Evolutionary conservation across 495 filamentous ascomycete genomes (phyloP).

Genomic region (Mycothermus thermophilus): DNA sequence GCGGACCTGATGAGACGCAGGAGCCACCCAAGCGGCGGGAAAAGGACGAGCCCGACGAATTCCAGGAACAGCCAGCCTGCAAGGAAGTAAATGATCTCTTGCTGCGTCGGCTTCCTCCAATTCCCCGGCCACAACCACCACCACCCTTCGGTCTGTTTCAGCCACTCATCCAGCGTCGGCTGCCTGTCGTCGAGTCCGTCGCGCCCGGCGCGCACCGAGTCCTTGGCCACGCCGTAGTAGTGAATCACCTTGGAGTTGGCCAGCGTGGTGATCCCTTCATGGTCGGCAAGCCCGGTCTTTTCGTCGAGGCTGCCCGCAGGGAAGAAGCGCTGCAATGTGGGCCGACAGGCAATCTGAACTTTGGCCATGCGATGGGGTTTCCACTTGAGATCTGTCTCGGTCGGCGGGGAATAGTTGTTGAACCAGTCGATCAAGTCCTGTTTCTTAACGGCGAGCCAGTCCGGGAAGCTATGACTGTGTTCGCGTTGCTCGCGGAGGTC

Average conservation of each 20-base stretch:
- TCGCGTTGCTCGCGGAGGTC: too few relatives aligned
- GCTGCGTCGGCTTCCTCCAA: too few relatives aligned
- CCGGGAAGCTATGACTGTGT: too few relatives aligned
- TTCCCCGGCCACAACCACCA: background rate
- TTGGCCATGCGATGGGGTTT: slow-evolving; percentile 29
- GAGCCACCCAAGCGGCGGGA: too few relatives aligned
- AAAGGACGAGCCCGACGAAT: background rate
- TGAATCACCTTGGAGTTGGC: slow-evolving; percentile 21
- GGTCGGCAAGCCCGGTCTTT: slow-evolving; percentile 5
- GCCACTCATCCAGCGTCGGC: slow-evolving; percentile 5
- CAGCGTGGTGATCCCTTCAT: slow-evolving; percentile 17
- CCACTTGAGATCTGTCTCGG: too few relatives aligned
- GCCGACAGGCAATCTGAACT: slow-evolving; percentile 28
- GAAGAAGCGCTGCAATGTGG: slow-evolving; percentile 22
- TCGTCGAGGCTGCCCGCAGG: slow-evolving; percentile 12
- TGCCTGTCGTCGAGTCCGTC: slow-evolving; percentile 3
- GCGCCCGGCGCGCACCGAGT: too few relatives aligned
- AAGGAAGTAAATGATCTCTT: background rate
- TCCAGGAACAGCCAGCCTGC: background rate
- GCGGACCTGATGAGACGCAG: too few relatives aligned
- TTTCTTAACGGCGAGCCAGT: too few relatives aligned
- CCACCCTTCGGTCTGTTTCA: slow-evolving; percentile 2
- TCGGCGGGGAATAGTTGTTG: slow-evolving; percentile 4
- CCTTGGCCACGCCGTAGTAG: slow-evolving; percentile 15
- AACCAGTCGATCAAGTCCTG: too few relatives aligned